Base-by-base conservation (phyloP, 2,329 filamentous ascomycete genomes). In the Neocatenulostroma microsporum region DNA sequence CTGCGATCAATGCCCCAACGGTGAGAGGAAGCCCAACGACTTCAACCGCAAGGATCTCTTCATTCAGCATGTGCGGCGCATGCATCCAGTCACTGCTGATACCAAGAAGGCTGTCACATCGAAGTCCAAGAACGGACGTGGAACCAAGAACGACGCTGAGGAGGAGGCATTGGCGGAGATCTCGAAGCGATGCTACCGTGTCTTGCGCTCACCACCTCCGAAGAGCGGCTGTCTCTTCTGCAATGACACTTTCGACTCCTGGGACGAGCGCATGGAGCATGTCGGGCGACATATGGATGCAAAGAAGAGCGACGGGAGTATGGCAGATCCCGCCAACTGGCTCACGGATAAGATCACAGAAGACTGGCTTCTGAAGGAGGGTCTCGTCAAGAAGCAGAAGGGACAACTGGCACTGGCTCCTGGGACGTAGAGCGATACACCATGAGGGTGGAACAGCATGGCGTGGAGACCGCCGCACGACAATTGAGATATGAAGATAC, bases 31-130 rank as follows among this genome's bases (percentile, higher is more conserved):
- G 45, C 41, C 56, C 36, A 78, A 81, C 50, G 79, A 77, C 58
- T 94, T 94, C 68, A 93, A 93, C 62, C 82, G 88, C 53, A 94
- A 93, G 57, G 88, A 95, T 53, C 74, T 95, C 8, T 94, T 88
- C 64, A 85, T 82, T 0, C 86, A 94, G 53, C 89, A 95, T 55
- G 71, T 89, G 2, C 75, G 84, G 5, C 81, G 89, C 30, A 93
- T 93, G 84, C 88, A 95, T 0, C 72, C 74, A 0, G 58, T 69
- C 10, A 40, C 48, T 9, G 39, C 47, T 11, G 24, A 24, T 20
- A 21, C 32, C 24, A 34, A 20, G 30, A 37, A 15, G 17, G 29
- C 12, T n/a, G 21, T 25, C n/a, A 13, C 17, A n/a, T n/a, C n/a
- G 21, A 38, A 42, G 27, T 39, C 46, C 47, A 72, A 64, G 51